Base-by-base conservation (phyloP, 2,329 filamentous ascomycete species). In the Pseudocercospora eumusae region DNA sequence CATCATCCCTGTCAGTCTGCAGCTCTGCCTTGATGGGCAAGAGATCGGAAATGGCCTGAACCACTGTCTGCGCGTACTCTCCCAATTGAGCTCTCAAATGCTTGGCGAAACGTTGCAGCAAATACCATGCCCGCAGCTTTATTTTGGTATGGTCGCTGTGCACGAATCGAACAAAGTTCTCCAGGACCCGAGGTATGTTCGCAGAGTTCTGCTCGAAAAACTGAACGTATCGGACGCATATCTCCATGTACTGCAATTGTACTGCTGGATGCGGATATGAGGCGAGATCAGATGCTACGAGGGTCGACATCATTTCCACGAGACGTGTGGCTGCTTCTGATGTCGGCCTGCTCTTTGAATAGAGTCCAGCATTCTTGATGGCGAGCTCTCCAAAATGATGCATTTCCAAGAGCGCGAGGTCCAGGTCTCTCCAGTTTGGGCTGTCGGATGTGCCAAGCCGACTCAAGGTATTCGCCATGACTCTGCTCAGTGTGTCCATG, bases 211-310 rank as follows among this genome's bases (percentile, higher is more conserved):
- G 86, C 73, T 98, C 93, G 74, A 99, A 98, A 76, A 97, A 96
- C 27, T 88, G 86, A 74, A 89, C 91, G 77, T 99, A 99, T 56
- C 95, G 88, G 59, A 96, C 93, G 75, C 93, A 96, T 36, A 96
- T 96, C 76, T 99, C 95, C 93, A 99, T 97, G 74, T 96, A 99
- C 77, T 97, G 92, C 21, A 99, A 82, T 66, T 97, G 86, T 56
- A 97, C 93, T 15, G 93, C 92, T 1, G 95, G 93, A 74, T 98
- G 95, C 15, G 88, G 87, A 76, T 93, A 96, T 47, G 84, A 89
- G 62, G 91, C 88, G 68, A 97, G 89, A 68, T 91, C 92, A 67
- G 92, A 96, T 75, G 95, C 89, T 59, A 98, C 90, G 91, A 99
- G 93, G 79, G 91, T 93, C 70, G 86, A 84, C 90, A 99, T 96